Base-by-base conservation (phyloP, 106 monocot species). In the Acorus calamus region DNA sequence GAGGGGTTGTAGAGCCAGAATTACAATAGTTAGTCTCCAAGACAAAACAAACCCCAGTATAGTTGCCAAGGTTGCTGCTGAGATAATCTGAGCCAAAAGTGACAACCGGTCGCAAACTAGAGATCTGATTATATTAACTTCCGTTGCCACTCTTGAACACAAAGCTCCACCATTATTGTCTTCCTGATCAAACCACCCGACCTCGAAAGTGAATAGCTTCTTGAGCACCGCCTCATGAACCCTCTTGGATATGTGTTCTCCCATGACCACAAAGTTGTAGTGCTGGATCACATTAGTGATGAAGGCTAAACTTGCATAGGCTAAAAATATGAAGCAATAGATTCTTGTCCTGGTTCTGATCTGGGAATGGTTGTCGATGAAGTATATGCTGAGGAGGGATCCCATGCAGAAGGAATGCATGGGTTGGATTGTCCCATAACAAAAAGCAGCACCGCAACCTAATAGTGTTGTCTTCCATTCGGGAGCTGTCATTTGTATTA, bases 101-200 rank as follows among this genome's bases (percentile, higher is more conserved):
- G 72, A 72, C 5, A 72, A 4, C 7, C 78, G 78, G 41, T 78
- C 78, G 2, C 78, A 71, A 4, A 78, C 68, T 3, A 78, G 72
- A 11, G 77, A 72, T 13, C 71, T 66, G 6, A 77, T 62, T 54
- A 53, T 55, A 61, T 14, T 71, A 42, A 63, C 48, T 13, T 71
- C 63, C 1, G 53, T 71, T 14, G 71, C 71, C 8, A 71, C 14
- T 2, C 71, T 41, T 28, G 71, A 45, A 43, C 54, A 71, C 4
- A 71, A 41, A 3, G 71, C 62, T 2, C 48, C 71, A n/a, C 55
- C 63, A 2, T 62, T 63, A 55, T 71, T 71, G 3, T 71, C 62
- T 41, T 71, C 63, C 11, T 63, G 13, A 42, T 71, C 71, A 9
- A 63, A 71, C 71, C 71, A 71, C 4, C 71, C 63, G 8, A 71